phyloP scores from a whole-genome alignment of 1,139 yeast species.

The Taphrina confusa region DNA sequence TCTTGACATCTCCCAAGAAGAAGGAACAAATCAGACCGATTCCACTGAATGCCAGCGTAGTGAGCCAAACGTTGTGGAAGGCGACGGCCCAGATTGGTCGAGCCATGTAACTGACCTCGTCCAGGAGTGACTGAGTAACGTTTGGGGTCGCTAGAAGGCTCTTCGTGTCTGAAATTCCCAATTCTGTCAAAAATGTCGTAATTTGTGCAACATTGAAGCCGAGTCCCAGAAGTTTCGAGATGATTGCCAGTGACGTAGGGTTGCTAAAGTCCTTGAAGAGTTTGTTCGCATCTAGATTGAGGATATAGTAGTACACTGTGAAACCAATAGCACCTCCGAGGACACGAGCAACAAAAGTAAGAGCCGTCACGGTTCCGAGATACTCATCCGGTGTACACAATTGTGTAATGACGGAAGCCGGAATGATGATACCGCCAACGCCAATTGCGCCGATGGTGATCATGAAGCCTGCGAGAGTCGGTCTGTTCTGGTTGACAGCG shows the following conservation, averaged over 20 bases:
- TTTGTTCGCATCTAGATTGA: slow-evolving; percentile 5
- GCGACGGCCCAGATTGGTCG: slow-evolving; percentile 27
- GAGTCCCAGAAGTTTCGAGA: background rate
- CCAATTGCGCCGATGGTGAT: slow-evolving; percentile 23
- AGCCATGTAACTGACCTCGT: background rate
- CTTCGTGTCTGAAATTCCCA: slow-evolving; percentile 23
- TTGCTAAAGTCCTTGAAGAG: slow-evolving; percentile 17
- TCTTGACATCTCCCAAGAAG: slow-evolving; percentile 33
- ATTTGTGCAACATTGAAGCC: slow-evolving; percentile 9
- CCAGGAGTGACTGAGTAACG: background rate
- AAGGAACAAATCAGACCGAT: slow-evolving; percentile 29
- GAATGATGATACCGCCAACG: slow-evolving; percentile 31
- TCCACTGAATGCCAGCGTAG: slow-evolving; percentile 30
- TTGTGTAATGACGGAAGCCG: slow-evolving; percentile 32
- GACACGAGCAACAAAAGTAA: slow-evolving; percentile 32
- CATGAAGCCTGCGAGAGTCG: slow-evolving; percentile 32
- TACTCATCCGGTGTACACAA: slow-evolving; percentile 31
- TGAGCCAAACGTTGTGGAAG: slow-evolving; percentile 30
- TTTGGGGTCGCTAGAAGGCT: background rate
- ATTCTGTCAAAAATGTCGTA: slow-evolving; percentile 1
- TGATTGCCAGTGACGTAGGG: slow-evolving; percentile 14
- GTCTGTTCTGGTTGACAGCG: slow-evolving; percentile 8
- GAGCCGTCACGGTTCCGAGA: slow-evolving; percentile 29
- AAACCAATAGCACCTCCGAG: slow-evolving; percentile 33
- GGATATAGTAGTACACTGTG: slow-evolving; percentile 30